phyloP scores from a whole-genome alignment of 257 asterid species.

The Voacanga thouarsii region DNA sequence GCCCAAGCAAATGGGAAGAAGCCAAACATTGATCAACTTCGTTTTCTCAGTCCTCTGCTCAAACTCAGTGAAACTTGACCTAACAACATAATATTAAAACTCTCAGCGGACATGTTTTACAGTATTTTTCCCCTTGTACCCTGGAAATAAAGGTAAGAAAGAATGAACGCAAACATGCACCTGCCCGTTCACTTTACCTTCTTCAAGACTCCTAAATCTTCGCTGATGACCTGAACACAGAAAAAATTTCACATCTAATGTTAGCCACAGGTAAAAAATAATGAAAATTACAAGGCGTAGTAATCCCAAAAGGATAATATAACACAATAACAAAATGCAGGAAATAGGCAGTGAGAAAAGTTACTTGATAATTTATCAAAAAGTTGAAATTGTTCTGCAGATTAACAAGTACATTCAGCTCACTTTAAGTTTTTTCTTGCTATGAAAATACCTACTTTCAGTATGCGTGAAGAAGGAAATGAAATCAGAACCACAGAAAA shows the following conservation, averaged over 20 bases:
- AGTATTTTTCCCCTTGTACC: not conserved
- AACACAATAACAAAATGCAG: not conserved
- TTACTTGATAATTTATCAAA: not conserved
- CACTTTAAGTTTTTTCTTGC: not conserved
- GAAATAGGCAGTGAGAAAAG: not conserved
- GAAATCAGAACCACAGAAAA: not conserved
- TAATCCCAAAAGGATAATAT: not conserved
- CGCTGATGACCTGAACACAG: constrained; percentile 66
- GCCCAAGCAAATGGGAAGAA: not conserved
- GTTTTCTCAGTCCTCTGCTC: not conserved
- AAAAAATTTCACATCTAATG: not conserved
- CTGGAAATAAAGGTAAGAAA: not conserved
- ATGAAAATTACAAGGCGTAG: not conserved
- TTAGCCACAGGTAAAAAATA: not conserved
- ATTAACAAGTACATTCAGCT: not conserved
- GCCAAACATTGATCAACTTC: not conserved
- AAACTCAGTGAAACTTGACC: not conserved
- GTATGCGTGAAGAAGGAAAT: not conserved
- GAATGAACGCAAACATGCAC: constrained; percentile 16
- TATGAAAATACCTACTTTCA: not conserved
- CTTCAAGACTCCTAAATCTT: constrained; percentile 81
- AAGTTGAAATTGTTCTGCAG: not conserved
- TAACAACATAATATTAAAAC: not conserved
- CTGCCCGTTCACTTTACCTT: constrained; percentile 45
- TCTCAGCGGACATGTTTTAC: not conserved